phyloP scores from a whole-genome alignment of 345 rosid genomes.

The Lumnitzera littorea region DNA sequence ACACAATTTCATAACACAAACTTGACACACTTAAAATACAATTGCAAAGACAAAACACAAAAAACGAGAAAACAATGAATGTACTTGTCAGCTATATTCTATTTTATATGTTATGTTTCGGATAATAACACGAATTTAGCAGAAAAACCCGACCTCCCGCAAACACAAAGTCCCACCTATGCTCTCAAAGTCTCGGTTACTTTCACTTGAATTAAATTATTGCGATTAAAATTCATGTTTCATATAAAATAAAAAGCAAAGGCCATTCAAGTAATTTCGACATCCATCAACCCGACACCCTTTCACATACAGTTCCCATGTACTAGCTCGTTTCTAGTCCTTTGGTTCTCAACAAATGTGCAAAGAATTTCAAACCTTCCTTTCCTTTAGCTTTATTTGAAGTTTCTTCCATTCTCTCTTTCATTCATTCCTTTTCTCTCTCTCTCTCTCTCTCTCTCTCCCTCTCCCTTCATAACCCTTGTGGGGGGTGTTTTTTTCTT shows the following conservation, averaged over 20 bases:
- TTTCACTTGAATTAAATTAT: too few relatives aligned
- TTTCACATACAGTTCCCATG: constrained; percentile 23
- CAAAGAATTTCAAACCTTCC: constrained; percentile 45
- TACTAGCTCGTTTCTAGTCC: constrained; percentile 12
- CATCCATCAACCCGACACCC: constrained; percentile 13
- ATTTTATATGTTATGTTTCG: too few relatives aligned
- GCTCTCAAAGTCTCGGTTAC: too few relatives aligned
- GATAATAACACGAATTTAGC: too few relatives aligned
- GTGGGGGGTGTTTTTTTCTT: constrained; percentile 17
- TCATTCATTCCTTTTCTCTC: constrained; percentile 6
- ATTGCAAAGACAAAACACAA: too few relatives aligned
- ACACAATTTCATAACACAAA: too few relatives aligned
- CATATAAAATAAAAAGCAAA: not conserved
- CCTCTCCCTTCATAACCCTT: constrained; percentile 18
- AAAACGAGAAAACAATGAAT: too few relatives aligned
- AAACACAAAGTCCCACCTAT: too few relatives aligned
- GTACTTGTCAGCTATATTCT: too few relatives aligned
- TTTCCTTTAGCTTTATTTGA: constrained; percentile 39
- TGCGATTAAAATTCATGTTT: not conserved
- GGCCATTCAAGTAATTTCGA: constrained; percentile 34
- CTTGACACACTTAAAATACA: too few relatives aligned
- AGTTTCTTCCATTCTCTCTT: constrained; percentile 21
- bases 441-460: constrained; percentile 10
- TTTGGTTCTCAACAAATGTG: constrained; percentile 40
- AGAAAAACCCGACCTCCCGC: too few relatives aligned